A percentile compares a stretch with the other conserved stretches of the same genome.
These are phyloP conservation scores for Saturnispora dispora DNA, from an alignment of 805 yeast species.

Conservation along the genomic window DNA sequence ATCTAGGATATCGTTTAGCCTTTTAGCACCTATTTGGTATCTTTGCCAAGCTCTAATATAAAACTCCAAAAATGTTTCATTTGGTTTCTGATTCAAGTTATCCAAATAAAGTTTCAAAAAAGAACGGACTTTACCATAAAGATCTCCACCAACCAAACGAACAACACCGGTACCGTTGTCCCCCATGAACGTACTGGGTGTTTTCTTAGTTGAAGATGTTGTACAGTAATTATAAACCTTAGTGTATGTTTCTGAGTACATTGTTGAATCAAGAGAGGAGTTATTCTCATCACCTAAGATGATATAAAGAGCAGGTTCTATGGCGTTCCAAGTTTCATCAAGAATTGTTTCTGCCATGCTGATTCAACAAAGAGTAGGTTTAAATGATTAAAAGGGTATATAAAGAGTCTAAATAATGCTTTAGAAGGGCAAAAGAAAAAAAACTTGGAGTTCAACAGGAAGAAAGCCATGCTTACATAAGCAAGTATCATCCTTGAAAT, in stretches of 20 bases:
- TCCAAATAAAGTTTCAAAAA: constrained; percentile 57
- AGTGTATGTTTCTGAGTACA: constrained; percentile 87
- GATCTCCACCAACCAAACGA: constrained; percentile 75
- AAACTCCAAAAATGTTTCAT: constrained; percentile 67
- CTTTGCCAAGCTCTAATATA: constrained; percentile 87
- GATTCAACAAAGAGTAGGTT: neutral
- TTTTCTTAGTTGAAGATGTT: constrained; percentile 53
- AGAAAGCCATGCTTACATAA: neutral
- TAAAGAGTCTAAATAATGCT: neutral
- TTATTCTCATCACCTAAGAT: constrained; percentile 60
- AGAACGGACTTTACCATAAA: constrained; percentile 60
- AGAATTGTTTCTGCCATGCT: constrained; percentile 12
- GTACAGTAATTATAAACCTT: constrained; percentile 92
- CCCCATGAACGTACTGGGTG: constrained; percentile 17
- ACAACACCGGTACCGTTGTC: constrained; percentile 23
- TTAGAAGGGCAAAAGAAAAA: neutral
- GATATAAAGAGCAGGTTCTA: constrained; percentile 65
- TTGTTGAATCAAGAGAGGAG: constrained; percentile 54
- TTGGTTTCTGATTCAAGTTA: constrained; percentile 38
- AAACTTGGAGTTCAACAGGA: neutral
- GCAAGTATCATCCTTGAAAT: neutral
- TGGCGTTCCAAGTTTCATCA: constrained; percentile 56
- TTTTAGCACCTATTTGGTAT: constrained; percentile 83
- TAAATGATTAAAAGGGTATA: neutral
- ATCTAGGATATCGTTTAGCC: constrained; percentile 86